Evolutionary conservation across 129 eudicot species (phyloP).

Genomic region (Lonicera japonica): DNA sequence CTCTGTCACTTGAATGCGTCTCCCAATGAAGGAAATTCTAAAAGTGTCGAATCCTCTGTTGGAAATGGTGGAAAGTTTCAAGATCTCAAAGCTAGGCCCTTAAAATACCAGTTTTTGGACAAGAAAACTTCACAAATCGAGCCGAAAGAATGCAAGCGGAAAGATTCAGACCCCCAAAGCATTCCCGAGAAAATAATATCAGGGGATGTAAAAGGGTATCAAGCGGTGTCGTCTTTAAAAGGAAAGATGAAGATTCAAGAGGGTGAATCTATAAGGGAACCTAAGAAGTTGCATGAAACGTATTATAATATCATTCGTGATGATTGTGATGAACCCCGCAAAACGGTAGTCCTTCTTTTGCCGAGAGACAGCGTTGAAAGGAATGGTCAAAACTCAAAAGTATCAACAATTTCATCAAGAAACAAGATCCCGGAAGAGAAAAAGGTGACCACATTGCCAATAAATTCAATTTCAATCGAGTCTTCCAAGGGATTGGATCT

Average conservation of each 20-base stretch:
- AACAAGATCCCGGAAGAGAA: constrained; percentile 35
- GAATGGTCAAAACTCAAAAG: constrained; percentile 13
- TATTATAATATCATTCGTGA: constrained; percentile 2
- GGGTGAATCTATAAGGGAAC: constrained; percentile 19
- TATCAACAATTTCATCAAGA: constrained; percentile 15
- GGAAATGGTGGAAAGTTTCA: constrained; percentile 15
- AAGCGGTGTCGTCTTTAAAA: constrained; percentile 20
- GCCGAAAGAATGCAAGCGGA: constrained; percentile 19
- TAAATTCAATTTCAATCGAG: constrained; percentile 8
- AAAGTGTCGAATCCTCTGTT: constrained; percentile 14
- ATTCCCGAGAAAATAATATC: constrained; percentile 18
- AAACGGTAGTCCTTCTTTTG: constrained; percentile 18
- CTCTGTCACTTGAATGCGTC: constrained; percentile 41
- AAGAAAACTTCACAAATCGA: constrained; percentile 8
- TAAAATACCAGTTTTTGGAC: constrained; percentile 9
- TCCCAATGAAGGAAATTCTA: constrained; percentile 18
- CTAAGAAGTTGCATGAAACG: constrained; percentile 22
- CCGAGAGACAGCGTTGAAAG: constrained; percentile 18
- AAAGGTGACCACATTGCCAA: constrained; percentile 14
- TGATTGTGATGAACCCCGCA: constrained; percentile 10
- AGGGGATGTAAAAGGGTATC: constrained; percentile 5
- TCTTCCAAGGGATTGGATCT: constrained; percentile 18
- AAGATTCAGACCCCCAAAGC: constrained; percentile 5
- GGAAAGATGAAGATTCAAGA: constrained; percentile 43
- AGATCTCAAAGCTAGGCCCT: constrained; percentile 9